These are phyloP conservation scores for Rasamsonia emersonii DNA, from an alignment of 2,329 filamentous ascomycete species.

Conservation along the genomic window DNA sequence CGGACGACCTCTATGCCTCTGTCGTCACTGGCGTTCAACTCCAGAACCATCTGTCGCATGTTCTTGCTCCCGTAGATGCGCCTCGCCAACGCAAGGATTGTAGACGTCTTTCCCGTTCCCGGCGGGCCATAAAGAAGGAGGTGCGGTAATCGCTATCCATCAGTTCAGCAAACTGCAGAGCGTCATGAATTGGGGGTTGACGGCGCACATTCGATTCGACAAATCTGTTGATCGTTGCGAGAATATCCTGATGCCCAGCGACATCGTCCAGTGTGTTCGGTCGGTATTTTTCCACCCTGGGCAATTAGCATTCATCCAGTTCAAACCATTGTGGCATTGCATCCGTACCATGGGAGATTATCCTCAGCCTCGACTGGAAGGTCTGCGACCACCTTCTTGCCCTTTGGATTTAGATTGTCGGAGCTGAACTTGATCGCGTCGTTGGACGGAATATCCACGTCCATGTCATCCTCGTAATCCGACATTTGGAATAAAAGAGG, in stretches of 20 bases:
- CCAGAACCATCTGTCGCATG: constrained; percentile 96
- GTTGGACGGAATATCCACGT: constrained; percentile 51
- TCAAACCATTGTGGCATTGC: not conserved
- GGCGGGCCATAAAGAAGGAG: constrained; percentile 94
- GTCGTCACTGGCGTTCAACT: constrained; percentile 95
- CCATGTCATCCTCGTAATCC: constrained; percentile 58
- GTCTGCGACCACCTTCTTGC: constrained; percentile 87
- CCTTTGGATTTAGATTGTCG: constrained; percentile 62
- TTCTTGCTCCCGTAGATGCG: constrained; percentile 88
- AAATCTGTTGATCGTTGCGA: constrained; percentile 96
- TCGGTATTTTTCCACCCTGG: constrained; percentile 92
- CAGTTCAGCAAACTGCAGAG: constrained; percentile 3
- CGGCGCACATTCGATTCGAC: constrained; percentile 69
- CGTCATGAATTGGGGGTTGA: not conserved
- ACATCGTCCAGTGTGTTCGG: constrained; percentile 84
- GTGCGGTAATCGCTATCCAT: constrained; percentile 66
- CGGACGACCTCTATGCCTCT: constrained; percentile 95
- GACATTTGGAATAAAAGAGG: constrained; percentile 37
- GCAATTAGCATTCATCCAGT: constrained; percentile 10
- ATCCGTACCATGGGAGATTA: constrained; percentile 71
- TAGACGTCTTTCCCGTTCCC: constrained; percentile 95
- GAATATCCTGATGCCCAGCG: constrained; percentile 92
- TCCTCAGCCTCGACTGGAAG: constrained; percentile 91
- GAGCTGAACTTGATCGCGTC: constrained; percentile 60
- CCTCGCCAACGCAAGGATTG: constrained; percentile 82